A percentile compares a stretch with the other conserved stretches of the same genome.
Conservation (phyloP, 1,284 basidiomycete species). For the Heliocybe sulcata region DNA sequence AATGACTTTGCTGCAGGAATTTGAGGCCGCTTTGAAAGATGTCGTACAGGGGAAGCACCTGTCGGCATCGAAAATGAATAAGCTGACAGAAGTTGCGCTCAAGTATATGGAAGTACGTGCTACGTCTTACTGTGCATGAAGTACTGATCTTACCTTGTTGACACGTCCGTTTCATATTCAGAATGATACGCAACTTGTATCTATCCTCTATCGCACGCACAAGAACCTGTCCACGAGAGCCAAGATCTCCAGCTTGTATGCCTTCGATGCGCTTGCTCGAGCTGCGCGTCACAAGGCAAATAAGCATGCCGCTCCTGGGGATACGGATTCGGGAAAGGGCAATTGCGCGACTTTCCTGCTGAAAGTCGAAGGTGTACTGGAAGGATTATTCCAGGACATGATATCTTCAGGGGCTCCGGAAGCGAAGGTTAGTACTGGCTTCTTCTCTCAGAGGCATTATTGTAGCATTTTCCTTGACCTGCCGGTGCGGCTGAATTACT, state of each 20-base stretch:
- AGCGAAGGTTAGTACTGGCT: slow-evolving; percentile 68
- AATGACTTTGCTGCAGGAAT: slow-evolving; percentile 41
- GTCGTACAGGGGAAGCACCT: slow-evolving; percentile 75
- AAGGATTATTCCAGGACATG: slow-evolving; percentile 81
- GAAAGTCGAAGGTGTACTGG: slow-evolving; percentile 82
- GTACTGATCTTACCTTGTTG: slow-evolving; percentile 4
- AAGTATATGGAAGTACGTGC: slow-evolving; percentile 63
- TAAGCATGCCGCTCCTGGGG: slow-evolving; percentile 55
- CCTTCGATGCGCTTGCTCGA: slow-evolving; percentile 84
- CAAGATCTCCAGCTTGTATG: slow-evolving; percentile 83
- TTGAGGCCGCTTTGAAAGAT: slow-evolving; percentile 72
- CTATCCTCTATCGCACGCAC: slow-evolving; percentile 80
- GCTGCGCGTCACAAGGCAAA: slow-evolving; percentile 65
- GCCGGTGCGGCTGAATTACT: no score
- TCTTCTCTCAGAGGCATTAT: no score
- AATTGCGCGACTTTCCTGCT: slow-evolving; percentile 77
- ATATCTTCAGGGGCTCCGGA: slow-evolving; percentile 53
- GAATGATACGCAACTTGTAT: slow-evolving; percentile 82
- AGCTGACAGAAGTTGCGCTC: slow-evolving; percentile 66
- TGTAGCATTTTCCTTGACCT: background rate
- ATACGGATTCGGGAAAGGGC: slow-evolving; percentile 49
- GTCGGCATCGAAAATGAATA: slow-evolving; percentile 77
- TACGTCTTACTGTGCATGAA: slow-evolving; percentile 1
- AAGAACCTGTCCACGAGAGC: slow-evolving; percentile 56
- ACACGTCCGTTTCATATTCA: slow-evolving; percentile 22